Evolutionary conservation across 2,329 filamentous ascomycete species (phyloP), one percentile per base, ranked within the genome.

Genomic region (Fusarium sp.): DNA sequence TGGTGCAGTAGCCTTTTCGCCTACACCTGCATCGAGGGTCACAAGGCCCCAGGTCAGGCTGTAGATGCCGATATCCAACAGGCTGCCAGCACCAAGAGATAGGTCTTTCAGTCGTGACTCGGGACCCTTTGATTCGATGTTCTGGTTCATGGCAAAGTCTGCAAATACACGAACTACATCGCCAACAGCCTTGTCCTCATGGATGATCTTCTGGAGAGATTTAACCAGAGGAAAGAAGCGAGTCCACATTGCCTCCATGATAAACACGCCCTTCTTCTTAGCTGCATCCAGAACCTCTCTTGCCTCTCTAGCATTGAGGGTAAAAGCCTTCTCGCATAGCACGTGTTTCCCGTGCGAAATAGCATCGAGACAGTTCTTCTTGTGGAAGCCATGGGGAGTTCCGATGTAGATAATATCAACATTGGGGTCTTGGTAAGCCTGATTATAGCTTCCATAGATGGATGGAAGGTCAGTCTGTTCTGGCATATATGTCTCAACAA

Each of bases 161-260:
- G 80, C 83, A 50, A 82, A 83, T 0, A 81, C 80, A 0, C 84
- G 80, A 20, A 79, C 77, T 2, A 86, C 78, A 2, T 81, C 77
- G 9, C 85, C 84, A 42, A 86, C 81, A 18, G 72, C 78, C 50
- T 82, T 82, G 10, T 86, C 82, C 24, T 82, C 76, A 54, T 85
- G 82, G 1, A 87, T 61, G 2, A 84, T 47, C 17, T 77, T 75
- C 50, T 80, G 79, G 1, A 86, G 64, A 11, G 79, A 76, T 41
- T 73, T 76, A 5, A 83, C 77, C 5, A 86, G 71, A 0, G 85
- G 83, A 24, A 80, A 83, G 76, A 83, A 83, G 17, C 85, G 82
- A 7, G 82, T 83, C 85, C 84, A 86, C 82, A 86, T 83, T 17
- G 84, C 85, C 72, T 87, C 85, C 78, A 84, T 83, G 30, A 87